Evolutionary conservation across 768 basidiomycete species (phyloP).

Genomic region (Tricholoma terreum): DNA sequence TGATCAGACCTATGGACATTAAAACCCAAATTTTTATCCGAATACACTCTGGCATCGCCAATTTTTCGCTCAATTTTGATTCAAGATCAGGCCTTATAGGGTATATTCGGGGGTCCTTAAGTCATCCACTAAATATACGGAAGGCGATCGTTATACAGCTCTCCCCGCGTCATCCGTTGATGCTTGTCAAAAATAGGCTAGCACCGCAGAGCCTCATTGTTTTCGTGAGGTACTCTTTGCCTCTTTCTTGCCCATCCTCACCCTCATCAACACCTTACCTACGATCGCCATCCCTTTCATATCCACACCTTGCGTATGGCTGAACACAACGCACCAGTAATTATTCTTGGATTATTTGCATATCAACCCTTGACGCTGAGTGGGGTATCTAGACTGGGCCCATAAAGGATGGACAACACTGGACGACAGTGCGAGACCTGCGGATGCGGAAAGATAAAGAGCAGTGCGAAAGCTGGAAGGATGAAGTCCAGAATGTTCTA

Average conservation of each 20-base stretch:
- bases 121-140: too few relatives aligned
- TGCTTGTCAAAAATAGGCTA: neutral
- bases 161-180: too few relatives aligned
- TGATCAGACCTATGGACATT: too few relatives aligned
- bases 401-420: neutral
- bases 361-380: neutral
- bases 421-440: neutral
- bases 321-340: neutral
- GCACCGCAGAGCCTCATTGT: neutral
- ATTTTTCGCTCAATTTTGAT: too few relatives aligned
- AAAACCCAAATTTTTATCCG: too few relatives aligned
- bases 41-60: too few relatives aligned
- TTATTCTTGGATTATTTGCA: neutral
- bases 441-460: neutral
- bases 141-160: neutral
- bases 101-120: too few relatives aligned
- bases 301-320: neutral
- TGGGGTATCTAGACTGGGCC: neutral
- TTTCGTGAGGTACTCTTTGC: neutral
- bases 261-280: neutral
- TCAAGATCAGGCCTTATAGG: too few relatives aligned
- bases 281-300: neutral
- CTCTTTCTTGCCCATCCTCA: neutral
- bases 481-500: neutral
- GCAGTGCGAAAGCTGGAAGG: neutral